A percentile compares a stretch with the other conserved stretches of the same genome.
phyloP scores from a whole-genome alignment of 257 asterid genomes.

The Jasminum sambac region DNA sequence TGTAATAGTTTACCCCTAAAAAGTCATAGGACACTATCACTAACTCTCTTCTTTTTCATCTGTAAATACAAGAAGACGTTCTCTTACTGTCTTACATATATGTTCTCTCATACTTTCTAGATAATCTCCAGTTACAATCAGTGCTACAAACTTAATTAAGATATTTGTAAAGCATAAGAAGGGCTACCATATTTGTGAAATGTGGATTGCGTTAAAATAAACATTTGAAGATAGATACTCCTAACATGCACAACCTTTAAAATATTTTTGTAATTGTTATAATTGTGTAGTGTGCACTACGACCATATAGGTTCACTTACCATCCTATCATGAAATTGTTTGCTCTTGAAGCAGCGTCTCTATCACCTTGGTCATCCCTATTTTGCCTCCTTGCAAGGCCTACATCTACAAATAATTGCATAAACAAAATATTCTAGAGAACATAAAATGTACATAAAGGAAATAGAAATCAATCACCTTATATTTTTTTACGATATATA shows the following conservation, averaged over 20 bases:
- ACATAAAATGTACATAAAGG: no score
- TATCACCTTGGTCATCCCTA: slow-evolving; percentile 43
- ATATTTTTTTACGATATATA: slow-evolving; percentile 36
- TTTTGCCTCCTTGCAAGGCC: slow-evolving; percentile 49
- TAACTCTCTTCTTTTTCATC: neutral
- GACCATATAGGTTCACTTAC: slow-evolving; percentile 8
- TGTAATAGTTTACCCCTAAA: slow-evolving; percentile 39
- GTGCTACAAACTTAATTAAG: slow-evolving; percentile 43
- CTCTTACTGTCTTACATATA: no score
- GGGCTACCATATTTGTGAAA: no score
- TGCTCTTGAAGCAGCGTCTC: neutral
- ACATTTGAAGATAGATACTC: no score
- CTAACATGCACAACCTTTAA: no score
- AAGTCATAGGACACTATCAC: slow-evolving; percentile 31
- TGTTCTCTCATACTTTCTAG: slow-evolving; percentile 23
- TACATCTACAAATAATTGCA: neutral
- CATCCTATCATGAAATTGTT: slow-evolving; percentile 30
- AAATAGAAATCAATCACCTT: no score
- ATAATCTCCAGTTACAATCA: slow-evolving; percentile 24
- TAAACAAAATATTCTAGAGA: no score
- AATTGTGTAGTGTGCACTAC: no score
- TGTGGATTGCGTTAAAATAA: no score
- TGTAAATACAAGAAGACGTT: slow-evolving; percentile 4
- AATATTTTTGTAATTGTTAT: no score
- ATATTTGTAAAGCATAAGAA: no score